Percentiles rank a stretch among this genome's conserved stretches.
phyloP scores from a whole-genome alignment of 345 rosid species.

The Hypericum perforatum region DNA sequence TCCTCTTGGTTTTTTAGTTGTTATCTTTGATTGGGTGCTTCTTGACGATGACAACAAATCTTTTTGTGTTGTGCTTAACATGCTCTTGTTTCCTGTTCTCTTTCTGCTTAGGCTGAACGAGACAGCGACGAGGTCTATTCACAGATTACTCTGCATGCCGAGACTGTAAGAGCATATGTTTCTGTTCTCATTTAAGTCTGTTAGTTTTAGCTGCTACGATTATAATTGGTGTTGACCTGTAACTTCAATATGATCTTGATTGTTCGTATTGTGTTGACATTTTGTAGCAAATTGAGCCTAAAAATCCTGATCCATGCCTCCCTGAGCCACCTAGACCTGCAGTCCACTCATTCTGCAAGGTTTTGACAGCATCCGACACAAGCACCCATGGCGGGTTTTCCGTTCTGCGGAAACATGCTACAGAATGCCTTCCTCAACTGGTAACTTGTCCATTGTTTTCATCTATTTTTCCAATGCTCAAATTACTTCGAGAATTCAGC shows the following conservation, averaged over 20 bases:
- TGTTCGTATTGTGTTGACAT: slow-evolving; percentile 1
- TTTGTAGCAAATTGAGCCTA: slow-evolving; percentile 47
- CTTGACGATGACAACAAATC: neutral
- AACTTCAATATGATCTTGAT: too few relatives aligned
- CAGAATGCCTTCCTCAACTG: slow-evolving; percentile 89
- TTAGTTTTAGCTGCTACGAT: neutral
- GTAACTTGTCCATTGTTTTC: slow-evolving; percentile 24
- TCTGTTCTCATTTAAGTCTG: neutral
- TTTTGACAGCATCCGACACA: slow-evolving; percentile 90
- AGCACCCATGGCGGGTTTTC: slow-evolving; percentile 99
- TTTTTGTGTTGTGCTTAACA: neutral
- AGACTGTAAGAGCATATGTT: slow-evolving; percentile 35
- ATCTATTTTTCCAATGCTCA: neutral
- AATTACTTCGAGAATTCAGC: neutral
- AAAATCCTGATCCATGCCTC: slow-evolving; percentile 34
- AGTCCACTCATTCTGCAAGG: slow-evolving; percentile 74
- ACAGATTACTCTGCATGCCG: slow-evolving; percentile 72
- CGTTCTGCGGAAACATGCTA: slow-evolving; percentile 80
- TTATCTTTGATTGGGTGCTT: neutral
- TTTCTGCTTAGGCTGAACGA: slow-evolving; percentile 64
- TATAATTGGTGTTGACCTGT: too few relatives aligned
- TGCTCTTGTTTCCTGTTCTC: slow-evolving; percentile 8
- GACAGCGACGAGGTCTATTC: slow-evolving; percentile 98
- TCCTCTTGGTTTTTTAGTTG: neutral
- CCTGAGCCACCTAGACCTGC: slow-evolving; percentile 37